Percentiles rank a stretch among this genome's conserved stretches.
Evolutionary conservation across 176 grass and related monocot genomes (phyloP).

Genomic region (Oryza meridionalis): DNA sequence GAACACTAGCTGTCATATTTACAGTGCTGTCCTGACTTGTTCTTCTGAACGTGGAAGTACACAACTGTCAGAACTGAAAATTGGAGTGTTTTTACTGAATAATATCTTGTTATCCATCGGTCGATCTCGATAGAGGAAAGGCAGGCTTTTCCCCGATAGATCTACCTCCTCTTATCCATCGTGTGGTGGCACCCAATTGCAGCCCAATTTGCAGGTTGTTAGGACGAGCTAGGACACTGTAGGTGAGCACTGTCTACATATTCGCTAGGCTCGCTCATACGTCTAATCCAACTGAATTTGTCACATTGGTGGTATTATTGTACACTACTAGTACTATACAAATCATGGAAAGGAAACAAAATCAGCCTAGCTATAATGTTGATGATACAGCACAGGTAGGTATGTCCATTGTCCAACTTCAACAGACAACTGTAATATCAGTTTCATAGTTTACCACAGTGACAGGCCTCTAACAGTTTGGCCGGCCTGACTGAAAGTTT

Average conservation of each 20-base stretch:
- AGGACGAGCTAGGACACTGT: not conserved
- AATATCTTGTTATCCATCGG: not conserved
- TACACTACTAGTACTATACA: not conserved
- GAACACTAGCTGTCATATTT: not conserved
- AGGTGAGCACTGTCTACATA: not conserved
- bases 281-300: constrained; percentile 11
- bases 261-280: not conserved
- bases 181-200: constrained; percentile 7
- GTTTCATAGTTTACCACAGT: not conserved
- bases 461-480: not conserved
- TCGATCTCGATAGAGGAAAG: constrained; percentile 13
- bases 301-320: not conserved
- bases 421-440: not conserved
- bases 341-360: not conserved
- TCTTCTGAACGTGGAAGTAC: not conserved
- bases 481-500: not conserved
- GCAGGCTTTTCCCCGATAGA: not conserved
- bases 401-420: not conserved
- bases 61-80: not conserved
- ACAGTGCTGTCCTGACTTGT: not conserved
- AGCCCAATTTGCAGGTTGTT: not conserved
- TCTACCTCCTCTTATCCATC: constrained; percentile 18
- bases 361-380: not conserved
- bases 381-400: not conserved
- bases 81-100: not conserved